Conservation (phyloP, 208 protist genomes). For the Acanthamoeba culbertsoni region DNA sequence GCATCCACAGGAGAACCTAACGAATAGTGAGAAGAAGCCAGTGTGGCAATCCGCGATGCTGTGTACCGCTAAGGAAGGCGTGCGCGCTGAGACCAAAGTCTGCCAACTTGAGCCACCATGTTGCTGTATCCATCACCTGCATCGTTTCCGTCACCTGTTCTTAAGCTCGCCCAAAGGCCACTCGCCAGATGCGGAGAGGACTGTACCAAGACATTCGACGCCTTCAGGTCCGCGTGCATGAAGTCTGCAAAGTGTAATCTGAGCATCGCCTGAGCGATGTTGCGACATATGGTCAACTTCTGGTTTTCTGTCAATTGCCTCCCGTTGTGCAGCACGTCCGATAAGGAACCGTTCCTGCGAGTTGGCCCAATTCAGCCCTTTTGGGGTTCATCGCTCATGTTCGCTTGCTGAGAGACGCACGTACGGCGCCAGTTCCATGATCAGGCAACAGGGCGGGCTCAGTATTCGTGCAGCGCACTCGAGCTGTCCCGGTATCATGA, state of each 20-base stretch:
- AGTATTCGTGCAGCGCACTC: not conserved
- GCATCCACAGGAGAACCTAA: not conserved
- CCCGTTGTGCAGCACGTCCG: not conserved
- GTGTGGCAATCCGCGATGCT: no score
- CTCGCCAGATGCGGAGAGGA: no score
- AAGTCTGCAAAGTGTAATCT: not conserved
- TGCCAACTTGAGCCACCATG: conserved; percentile 2
- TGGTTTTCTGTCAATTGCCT: not conserved
- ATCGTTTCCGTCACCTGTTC: not conserved
- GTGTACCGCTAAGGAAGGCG: not conserved
- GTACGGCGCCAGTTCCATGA: not conserved
- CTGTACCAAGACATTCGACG: not conserved
- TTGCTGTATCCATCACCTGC: not conserved
- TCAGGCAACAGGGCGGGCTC: not conserved
- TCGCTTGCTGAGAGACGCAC: not conserved
- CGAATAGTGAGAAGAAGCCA: no score
- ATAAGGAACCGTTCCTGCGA: not conserved
- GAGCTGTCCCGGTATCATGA: not conserved
- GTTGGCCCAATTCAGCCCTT: not conserved
- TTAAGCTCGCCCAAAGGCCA: no score
- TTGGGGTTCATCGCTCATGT: no score
- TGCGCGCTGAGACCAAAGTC: not conserved
- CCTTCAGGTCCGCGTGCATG: not conserved
- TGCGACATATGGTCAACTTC: not conserved
- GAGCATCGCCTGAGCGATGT: not conserved